Conservation (phyloP, 805 yeast genomes). For the Sugiyamaella americana region DNA sequence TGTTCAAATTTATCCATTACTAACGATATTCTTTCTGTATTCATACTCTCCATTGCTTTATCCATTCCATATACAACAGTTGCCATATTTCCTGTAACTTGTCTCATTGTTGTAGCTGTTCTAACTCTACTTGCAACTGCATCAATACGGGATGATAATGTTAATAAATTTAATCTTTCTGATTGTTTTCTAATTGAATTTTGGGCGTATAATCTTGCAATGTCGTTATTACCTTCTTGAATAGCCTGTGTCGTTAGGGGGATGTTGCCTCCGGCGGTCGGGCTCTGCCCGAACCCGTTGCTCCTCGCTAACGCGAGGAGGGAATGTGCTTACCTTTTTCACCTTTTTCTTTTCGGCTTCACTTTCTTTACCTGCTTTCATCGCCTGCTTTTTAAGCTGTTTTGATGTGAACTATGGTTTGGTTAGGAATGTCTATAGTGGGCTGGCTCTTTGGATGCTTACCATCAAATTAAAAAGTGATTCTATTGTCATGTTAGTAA, state of each 20-base stretch:
- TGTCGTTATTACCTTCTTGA: slow-evolving; percentile 79
- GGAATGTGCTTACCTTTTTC: slow-evolving; percentile 48
- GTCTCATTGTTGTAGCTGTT: slow-evolving; percentile 96
- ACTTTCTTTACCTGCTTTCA: slow-evolving; percentile 86
- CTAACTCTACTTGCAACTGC: slow-evolving; percentile 95
- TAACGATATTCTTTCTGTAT: slow-evolving; percentile 81
- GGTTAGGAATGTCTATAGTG: slow-evolving; percentile 3
- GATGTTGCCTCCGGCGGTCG: too few relatives aligned
- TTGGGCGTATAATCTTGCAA: slow-evolving; percentile 90
- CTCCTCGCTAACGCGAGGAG: too few relatives aligned
- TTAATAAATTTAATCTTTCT: slow-evolving; percentile 73
- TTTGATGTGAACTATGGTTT: slow-evolving; percentile 75
- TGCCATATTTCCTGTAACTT: slow-evolving; percentile 91
- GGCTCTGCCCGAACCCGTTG: too few relatives aligned
- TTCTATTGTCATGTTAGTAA: slow-evolving; percentile 8
- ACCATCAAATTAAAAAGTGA: slow-evolving; percentile 60
- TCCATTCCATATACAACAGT: slow-evolving; percentile 95
- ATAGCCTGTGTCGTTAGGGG: too few relatives aligned
- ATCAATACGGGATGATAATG: slow-evolving; percentile 85
- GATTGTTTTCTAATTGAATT: slow-evolving; percentile 89
- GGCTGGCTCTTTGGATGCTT: slow-evolving; percentile 12
- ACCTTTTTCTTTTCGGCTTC: slow-evolving; percentile 78
- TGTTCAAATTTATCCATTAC: slow-evolving; percentile 96
- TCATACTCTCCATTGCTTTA: slow-evolving; percentile 91
- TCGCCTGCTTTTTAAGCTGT: slow-evolving; percentile 83